Evolutionary conservation across 495 filamentous ascomycete species (phyloP), one percentile per base, ranked within the genome.

Genomic region (Trichoderma erinaceum): DNA sequence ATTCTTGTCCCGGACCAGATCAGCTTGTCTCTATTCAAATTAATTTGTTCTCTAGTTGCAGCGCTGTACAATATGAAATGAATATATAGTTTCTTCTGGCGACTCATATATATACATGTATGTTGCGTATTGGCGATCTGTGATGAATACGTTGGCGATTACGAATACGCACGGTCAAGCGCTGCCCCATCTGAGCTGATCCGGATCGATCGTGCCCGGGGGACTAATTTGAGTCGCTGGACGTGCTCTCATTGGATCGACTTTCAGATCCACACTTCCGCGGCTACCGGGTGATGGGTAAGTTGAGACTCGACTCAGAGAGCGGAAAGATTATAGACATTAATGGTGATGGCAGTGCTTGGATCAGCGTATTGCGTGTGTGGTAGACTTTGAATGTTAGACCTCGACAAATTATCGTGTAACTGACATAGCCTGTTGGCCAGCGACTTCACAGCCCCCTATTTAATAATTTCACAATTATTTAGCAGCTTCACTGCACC

Each of bases 111-210:
- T 16, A 46, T 18, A 18, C 12, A 18, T 46, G 43, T 46, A 12
- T 48, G 15, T 4, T 48, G 44, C 10, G 21, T 21, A 21, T 21
- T 52, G 48, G 48, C 21, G 48, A 23, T 23, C 7, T 38, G 3
- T 8, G 18, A 21, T 21, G 3, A 5, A 52, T 11, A 11, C 21
- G 13, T 15, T 61, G 35, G 11, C 56, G 56, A 61, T 61, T 61
- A 61, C 56, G 56, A 61, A 61, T 61, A 61, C 56, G 56, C 11
- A 10, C 23, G 25, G 25, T 11, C 0, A 32, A 32, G 25, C 12
- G 27, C 56, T 15, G 25, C 56, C 11, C 56, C 25, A 32, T 32
- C 56, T 61, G 23, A 61, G 56, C 56, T 61, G 56, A 61, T 61
- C 25, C 56, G 56, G 56, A 32, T 61, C 2, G 56, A 32, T 32